A percentile compares a stretch with the other conserved stretches of the same genome.
Conservation (phyloP, 2,329 filamentous ascomycete species). For the Neocucurbitaria cava region DNA sequence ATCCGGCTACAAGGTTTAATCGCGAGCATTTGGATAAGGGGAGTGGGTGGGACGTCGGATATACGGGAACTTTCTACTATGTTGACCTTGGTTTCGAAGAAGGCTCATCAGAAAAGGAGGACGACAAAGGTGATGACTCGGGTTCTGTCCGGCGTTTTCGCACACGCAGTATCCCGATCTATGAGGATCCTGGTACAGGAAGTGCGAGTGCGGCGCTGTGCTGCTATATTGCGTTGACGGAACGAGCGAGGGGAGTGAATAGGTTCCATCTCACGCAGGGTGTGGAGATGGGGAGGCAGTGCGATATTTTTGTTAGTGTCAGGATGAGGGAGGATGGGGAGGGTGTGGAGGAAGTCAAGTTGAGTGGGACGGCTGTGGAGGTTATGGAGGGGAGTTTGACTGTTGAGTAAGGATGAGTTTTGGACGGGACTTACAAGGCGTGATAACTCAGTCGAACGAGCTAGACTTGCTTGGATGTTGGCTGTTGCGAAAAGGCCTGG, state of each 20-base stretch:
- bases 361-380: conserved; percentile 52
- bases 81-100: conserved; percentile 60
- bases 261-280: conserved; percentile 55
- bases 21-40: conserved; percentile 41
- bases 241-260: conserved; percentile 10
- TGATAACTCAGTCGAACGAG: too few relatives aligned
- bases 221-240: conserved; percentile 47
- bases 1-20: conserved; percentile 32
- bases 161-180: conserved; percentile 63
- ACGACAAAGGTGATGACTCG: too few relatives aligned
- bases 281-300: conserved; percentile 57
- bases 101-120: too few relatives aligned
- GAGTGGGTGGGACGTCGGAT: conserved; percentile 58
- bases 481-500: too few relatives aligned
- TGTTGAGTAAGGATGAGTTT: not conserved
- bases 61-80: conserved; percentile 58
- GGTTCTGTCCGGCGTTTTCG: conserved; percentile 53
- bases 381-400: conserved; percentile 37
- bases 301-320: conserved; percentile 56
- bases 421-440: too few relatives aligned
- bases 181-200: conserved; percentile 59
- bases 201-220: conserved; percentile 55
- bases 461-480: too few relatives aligned
- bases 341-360: conserved; percentile 47
- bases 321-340: conserved; percentile 42